Evolutionary conservation across 225 moss, liverwort and hornwort genomes (phyloP).

Genomic region (Bryum argenteum): DNA sequence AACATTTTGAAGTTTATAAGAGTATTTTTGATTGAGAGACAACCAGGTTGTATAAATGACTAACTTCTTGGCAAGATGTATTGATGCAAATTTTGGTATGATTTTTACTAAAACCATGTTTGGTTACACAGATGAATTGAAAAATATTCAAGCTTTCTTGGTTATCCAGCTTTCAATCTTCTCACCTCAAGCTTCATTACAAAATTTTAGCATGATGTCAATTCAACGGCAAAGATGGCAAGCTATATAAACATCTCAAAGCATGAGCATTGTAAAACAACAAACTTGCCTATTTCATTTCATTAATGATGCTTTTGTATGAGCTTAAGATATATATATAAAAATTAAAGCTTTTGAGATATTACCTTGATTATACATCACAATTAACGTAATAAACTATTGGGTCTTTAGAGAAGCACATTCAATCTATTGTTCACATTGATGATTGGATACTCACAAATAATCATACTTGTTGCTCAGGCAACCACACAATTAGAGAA

Average conservation of each 20-base stretch:
- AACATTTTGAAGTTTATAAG: too few species aligned
- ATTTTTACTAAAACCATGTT: too few species aligned
- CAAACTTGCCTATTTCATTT: background rate
- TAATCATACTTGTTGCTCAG: slow-evolving; percentile 16
- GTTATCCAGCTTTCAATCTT: background rate
- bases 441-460: background rate
- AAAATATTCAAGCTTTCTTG: background rate
- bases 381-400: too few species aligned
- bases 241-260: background rate
- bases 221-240: background rate
- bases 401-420: background rate
- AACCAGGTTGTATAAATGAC: too few species aligned
- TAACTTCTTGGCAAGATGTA: too few species aligned
- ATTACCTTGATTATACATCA: background rate
- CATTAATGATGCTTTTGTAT: background rate
- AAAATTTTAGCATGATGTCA: slow-evolving; percentile 2
- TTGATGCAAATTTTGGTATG: background rate
- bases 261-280: background rate
- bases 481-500: background rate
- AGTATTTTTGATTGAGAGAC: too few species aligned
- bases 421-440: background rate
- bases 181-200: background rate
- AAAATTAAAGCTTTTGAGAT: background rate
- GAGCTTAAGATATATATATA: rapidly evolving
- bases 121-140: background rate